phyloP scores from a whole-genome alignment of 176 grass and related monocot genomes.

The Aegilops umbellulata region DNA sequence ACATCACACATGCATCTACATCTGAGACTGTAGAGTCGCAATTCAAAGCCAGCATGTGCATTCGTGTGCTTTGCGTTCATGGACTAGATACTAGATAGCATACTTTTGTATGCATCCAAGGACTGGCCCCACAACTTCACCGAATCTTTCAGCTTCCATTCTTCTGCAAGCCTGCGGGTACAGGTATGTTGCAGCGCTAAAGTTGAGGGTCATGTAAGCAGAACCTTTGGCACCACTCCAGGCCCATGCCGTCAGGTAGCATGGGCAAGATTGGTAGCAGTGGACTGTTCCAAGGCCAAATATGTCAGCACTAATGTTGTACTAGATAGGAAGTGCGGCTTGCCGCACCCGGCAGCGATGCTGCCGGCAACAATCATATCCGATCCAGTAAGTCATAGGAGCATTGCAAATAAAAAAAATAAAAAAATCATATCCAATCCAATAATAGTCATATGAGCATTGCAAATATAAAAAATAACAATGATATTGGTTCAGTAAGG shows the following conservation, averaged over 20 bases:
- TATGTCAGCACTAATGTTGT: not conserved
- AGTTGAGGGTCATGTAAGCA: conserved; percentile 44
- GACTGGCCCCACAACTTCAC: conserved; percentile 11
- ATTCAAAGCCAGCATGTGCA: conserved; percentile 26
- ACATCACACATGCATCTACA: conserved; percentile 13
- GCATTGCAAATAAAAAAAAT: too few relatives aligned
- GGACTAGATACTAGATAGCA: not conserved
- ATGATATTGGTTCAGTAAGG: too few relatives aligned
- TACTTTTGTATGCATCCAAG: conserved; percentile 32
- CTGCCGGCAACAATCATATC: too few relatives aligned
- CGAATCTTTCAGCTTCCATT: conserved; percentile 54
- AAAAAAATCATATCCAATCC: too few relatives aligned
- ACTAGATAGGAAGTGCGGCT: too few relatives aligned
- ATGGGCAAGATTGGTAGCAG: conserved; percentile 42
- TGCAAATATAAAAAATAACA: too few relatives aligned
- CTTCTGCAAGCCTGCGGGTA: conserved; percentile 35
- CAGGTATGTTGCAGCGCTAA: conserved; percentile 50
- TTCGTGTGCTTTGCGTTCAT: conserved; percentile 31
- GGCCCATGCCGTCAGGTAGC: conserved; percentile 41
- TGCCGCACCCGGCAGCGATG: too few relatives aligned
- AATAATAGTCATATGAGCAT: too few relatives aligned
- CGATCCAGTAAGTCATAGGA: too few relatives aligned
- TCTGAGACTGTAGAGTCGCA: not conserved
- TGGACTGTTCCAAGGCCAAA: conserved; percentile 24
- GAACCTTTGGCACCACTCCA: conserved; percentile 40